phyloP scores from a whole-genome alignment of 352 stramenopile species.

The Plasmopara muralis region DNA sequence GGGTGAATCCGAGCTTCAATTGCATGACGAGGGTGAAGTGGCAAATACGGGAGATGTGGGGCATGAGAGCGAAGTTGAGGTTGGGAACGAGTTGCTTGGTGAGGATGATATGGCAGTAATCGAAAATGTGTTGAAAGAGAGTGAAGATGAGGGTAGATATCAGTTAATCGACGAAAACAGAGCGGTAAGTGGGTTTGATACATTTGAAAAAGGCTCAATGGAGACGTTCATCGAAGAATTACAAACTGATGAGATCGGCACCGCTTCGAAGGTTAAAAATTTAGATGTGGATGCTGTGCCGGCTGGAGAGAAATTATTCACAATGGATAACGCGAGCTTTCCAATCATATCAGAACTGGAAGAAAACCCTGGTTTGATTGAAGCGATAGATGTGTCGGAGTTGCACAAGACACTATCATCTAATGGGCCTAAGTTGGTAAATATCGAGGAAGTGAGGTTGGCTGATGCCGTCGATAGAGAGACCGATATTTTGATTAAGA shows the following conservation, averaged over 20 bases:
- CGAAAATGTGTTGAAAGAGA: slow-evolving; percentile 2
- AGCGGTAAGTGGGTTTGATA: background rate
- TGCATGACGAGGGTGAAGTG: background rate
- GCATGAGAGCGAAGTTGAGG: slow-evolving; percentile 3
- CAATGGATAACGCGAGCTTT: background rate
- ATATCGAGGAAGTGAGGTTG: background rate
- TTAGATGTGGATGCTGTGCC: background rate
- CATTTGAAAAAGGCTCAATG: slow-evolving; percentile 1
- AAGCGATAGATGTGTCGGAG: slow-evolving; percentile 1
- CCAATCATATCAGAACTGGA: background rate
- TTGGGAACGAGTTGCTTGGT: background rate
- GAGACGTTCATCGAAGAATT: slow-evolving; percentile 1
- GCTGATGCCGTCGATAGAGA: background rate
- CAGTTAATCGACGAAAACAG: slow-evolving; percentile 1
- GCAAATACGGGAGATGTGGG: slow-evolving; percentile 6
- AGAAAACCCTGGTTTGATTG: slow-evolving; percentile 1
- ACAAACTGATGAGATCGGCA: slow-evolving; percentile 1
- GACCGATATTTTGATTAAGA: background rate
- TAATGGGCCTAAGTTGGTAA: background rate
- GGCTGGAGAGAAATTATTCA: slow-evolving; percentile 3
- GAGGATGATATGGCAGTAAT: background rate
- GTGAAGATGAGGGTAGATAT: background rate
- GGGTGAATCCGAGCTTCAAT: background rate
- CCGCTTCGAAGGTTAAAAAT: background rate
- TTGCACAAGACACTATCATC: background rate